Conservation (phyloP, 2,329 filamentous ascomycete genomes). For the Didymellaceae sp. region DNA sequence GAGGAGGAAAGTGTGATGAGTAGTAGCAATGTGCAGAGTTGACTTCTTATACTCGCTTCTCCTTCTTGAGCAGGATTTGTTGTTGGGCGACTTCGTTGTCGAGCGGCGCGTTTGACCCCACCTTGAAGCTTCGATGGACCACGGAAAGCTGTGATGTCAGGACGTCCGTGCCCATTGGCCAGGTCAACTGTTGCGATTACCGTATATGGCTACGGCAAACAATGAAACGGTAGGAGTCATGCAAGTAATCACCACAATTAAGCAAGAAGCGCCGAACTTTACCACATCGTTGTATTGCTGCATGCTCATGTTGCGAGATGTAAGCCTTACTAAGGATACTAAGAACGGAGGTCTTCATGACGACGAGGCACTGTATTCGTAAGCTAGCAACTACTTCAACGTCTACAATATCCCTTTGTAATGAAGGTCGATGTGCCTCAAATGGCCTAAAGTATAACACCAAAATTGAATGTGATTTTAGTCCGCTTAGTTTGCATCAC, state of each 20-base stretch:
- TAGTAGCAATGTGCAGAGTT: neutral
- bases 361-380: too few species aligned
- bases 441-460: too few species aligned
- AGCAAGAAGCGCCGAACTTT: conserved; percentile 11
- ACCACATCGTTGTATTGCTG: conserved; percentile 7
- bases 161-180: conserved; percentile 3
- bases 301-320: too few species aligned
- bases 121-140: conserved; percentile 9
- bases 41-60: conserved; percentile 2
- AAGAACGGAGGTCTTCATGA: too few species aligned
- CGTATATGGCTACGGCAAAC: conserved; percentile 6
- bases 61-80: conserved; percentile 3
- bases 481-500: too few species aligned
- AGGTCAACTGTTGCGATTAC: conserved; percentile 10
- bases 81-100: conserved; percentile 9
- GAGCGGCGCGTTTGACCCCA: conserved; percentile 10
- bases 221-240: neutral
- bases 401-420: too few species aligned
- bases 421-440: too few species aligned
- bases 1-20: neutral
- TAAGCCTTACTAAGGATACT: too few species aligned
- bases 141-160: conserved; percentile 13
- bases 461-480: too few species aligned
- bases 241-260: neutral
- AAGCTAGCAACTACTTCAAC: too few species aligned